A percentile compares a stretch with the other conserved stretches of the same genome.
Evolutionary conservation across 2,329 filamentous ascomycete species (phyloP).

Genomic region (Hypoxylon sp.): DNA sequence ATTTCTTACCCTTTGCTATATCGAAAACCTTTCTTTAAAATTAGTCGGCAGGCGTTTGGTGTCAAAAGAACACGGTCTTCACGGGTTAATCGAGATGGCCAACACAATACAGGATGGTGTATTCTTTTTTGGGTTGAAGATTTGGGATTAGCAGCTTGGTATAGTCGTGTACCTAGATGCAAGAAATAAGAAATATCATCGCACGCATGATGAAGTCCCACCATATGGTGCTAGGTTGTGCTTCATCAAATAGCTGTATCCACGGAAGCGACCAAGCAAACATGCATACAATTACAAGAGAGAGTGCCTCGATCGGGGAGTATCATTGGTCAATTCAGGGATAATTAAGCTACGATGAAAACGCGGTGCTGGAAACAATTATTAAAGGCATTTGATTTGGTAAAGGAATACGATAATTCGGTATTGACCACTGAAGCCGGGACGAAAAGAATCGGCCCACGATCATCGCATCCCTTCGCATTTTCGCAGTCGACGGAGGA

Average conservation of each 20-base stretch:
- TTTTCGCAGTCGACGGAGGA: constrained; percentile 27
- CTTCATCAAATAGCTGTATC: background rate
- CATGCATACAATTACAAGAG: background rate
- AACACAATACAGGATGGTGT: constrained; percentile 18
- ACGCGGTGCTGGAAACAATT: background rate
- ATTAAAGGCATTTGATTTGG: constrained; percentile 13
- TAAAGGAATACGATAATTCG: constrained; percentile 5
- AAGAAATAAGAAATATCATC: constrained; percentile 28
- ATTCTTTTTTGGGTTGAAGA: constrained; percentile 25
- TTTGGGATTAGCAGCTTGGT: constrained; percentile 12
- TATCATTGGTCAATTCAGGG: constrained; percentile 25
- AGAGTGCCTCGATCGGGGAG: background rate
- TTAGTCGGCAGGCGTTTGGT: constrained; percentile 32
- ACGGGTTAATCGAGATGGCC: constrained; percentile 9
- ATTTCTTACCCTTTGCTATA: constrained; percentile 16
- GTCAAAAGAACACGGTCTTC: constrained; percentile 24
- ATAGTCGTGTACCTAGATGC: constrained; percentile 31
- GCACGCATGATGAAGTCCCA: background rate
- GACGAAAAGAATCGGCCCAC: constrained; percentile 28
- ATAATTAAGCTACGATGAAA: background rate
- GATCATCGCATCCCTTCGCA: constrained; percentile 34
- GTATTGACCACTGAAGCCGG: background rate
- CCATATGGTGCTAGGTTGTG: background rate
- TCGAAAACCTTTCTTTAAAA: constrained; percentile 5
- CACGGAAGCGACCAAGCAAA: background rate